Evolutionary conservation across 1,284 basidiomycete genomes (phyloP).

Genomic region (Mrakiaceae sp.): DNA sequence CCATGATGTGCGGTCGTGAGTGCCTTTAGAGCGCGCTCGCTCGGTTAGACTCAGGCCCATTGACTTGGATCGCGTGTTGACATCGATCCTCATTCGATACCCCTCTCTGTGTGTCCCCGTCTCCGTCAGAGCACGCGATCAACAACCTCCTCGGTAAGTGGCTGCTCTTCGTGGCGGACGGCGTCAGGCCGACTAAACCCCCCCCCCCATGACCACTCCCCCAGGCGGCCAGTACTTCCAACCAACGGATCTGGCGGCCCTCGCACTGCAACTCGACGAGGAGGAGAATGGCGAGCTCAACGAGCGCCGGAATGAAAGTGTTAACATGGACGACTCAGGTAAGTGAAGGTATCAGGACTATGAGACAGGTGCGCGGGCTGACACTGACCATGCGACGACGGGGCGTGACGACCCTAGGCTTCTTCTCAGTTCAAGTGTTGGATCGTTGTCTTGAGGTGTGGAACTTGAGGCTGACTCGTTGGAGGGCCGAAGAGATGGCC

Average conservation of each 20-base stretch:
- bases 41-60: too few relatives aligned
- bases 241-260: conserved; percentile 70
- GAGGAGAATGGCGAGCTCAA: conserved; percentile 33
- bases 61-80: too few relatives aligned
- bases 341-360: neutral
- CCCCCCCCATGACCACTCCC: conserved; percentile 22
- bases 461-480: conserved; percentile 66
- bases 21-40: too few relatives aligned
- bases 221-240: conserved; percentile 46
- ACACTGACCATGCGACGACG: conserved; percentile 19
- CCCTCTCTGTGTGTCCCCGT: too few relatives aligned
- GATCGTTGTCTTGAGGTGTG: conserved; percentile 62
- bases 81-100: too few relatives aligned
- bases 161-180: too few relatives aligned
- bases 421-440: conserved; percentile 69
- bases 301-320: conserved; percentile 41
- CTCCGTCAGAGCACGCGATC: too few relatives aligned
- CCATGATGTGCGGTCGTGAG: too few relatives aligned
- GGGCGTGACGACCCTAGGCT: conserved; percentile 43
- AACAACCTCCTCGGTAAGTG: too few relatives aligned
- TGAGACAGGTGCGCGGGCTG: conserved; percentile 11
- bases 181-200: too few relatives aligned
- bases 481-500: conserved; percentile 73
- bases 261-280: conserved; percentile 51
- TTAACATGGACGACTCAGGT: conserved; percentile 84